Base-by-base conservation (phyloP, 2,329 filamentous ascomycete genomes). In the Tolypocladium amazonense region DNA sequence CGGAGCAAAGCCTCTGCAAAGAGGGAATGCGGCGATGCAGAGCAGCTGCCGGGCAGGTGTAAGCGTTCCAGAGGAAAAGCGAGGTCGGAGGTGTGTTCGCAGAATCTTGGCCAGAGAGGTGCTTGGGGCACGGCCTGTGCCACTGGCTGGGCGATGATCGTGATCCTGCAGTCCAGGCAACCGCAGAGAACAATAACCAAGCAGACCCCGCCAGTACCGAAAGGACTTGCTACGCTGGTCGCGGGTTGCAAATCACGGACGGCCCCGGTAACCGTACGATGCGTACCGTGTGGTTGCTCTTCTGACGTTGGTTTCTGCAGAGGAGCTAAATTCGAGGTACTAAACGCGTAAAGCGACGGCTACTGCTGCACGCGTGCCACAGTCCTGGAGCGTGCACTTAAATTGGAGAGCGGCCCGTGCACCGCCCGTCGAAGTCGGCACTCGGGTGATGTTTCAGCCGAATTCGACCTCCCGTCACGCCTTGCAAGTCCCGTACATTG, bases 371-470 rank as follows among this genome's bases (percentile, higher is more conserved):
- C 55, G 55, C 38, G 38, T n/a, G 18, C 55, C 8, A 4, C 54
- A 41, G 7, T 18, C 35, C 11, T 55, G 20, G 33, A n/a, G 8
- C 54, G 18, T 33, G 55, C 55, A 56, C 38, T 43, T n/a, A 43
- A 35, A 27, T 33, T 23, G 38, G 38, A 53, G 50, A 23, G 8
- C 4, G 38, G 56, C 41, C 45, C 35, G 33, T 58, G 56, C 56
- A 35, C 45, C 30, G 15, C 27, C 56, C 20, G 41, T 18, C 23
- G 14, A 4, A 14, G 2, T 39, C 57, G 57, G 57, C 43, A 27
- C 4, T 39, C 57, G 57, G 57, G 47, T 14, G 35, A 54, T 58
- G 57, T 39, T 58, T 58, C 45, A 15, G 47, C 57, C 57, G 57
- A 37, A n/a, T 35, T 45, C n/a, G 11, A 54, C 50, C 27, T 35